phyloP scores from a whole-genome alignment of 2,329 filamentous ascomycete species.

The Venturia aucupariae region DNA sequence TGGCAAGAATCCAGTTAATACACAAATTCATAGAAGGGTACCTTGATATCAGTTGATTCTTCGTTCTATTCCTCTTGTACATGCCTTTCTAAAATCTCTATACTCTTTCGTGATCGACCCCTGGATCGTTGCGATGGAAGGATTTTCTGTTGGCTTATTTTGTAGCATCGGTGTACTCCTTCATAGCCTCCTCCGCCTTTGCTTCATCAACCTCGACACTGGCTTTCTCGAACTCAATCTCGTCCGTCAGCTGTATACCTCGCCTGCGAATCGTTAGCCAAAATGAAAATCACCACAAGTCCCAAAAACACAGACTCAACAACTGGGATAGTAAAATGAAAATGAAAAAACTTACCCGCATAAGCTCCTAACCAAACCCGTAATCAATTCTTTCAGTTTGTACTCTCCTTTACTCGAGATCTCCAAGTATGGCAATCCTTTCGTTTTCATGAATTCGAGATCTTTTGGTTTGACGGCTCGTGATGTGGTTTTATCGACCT shows the following conservation, averaged over 20 bases:
- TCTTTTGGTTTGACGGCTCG: slow-evolving; percentile 1
- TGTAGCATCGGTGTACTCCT: slow-evolving; percentile 5
- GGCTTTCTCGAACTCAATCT: slow-evolving; percentile 9
- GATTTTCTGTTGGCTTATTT: background rate
- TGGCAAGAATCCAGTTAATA: too few relatives aligned
- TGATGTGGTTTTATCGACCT: background rate
- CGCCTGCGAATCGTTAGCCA: background rate
- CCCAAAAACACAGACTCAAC: background rate
- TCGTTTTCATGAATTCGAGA: background rate
- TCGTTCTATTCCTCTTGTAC: too few relatives aligned
- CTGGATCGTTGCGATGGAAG: too few relatives aligned
- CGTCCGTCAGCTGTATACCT: slow-evolving; percentile 5
- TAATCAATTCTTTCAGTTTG: background rate
- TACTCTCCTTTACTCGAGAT: slow-evolving; percentile 1
- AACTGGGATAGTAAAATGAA: background rate
- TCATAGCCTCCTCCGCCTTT: background rate
- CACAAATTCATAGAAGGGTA: too few relatives aligned
- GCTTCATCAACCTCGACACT: slow-evolving; percentile 5
- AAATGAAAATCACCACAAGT: background rate
- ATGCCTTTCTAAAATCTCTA: too few relatives aligned
- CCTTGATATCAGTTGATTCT: too few relatives aligned
- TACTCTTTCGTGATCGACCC: too few relatives aligned
- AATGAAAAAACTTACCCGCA: background rate
- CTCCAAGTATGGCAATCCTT: slow-evolving; percentile 3
- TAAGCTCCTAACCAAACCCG: background rate